phyloP scores from a whole-genome alignment of 2,329 filamentous ascomycete genomes.

The Aspergillus melleus region DNA sequence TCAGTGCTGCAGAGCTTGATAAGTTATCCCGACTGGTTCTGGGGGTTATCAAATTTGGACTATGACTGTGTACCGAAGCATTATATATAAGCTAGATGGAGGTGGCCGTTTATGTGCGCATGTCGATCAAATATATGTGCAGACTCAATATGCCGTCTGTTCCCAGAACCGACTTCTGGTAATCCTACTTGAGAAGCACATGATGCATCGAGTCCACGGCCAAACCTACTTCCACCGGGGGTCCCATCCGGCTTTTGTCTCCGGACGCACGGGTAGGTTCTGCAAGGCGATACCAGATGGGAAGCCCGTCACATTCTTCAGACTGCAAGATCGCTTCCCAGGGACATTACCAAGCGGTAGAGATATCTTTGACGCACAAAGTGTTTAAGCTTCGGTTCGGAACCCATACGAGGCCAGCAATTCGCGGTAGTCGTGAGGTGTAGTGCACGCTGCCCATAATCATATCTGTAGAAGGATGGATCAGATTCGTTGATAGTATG shows the following conservation, averaged over 20 bases:
- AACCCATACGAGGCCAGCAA: not conserved
- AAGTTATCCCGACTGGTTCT: not conserved
- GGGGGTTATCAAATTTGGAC: not conserved
- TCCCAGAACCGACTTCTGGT: not conserved
- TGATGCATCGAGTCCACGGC: not conserved
- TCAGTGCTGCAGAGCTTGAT: not conserved
- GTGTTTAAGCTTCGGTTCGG: not conserved
- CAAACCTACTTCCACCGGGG: not conserved
- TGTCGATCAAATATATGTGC: not conserved
- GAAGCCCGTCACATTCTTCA: constrained; percentile 9
- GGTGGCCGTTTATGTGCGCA: not conserved
- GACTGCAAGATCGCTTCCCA: not conserved
- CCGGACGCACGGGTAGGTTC: constrained; percentile 5
- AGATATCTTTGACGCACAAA: not conserved
- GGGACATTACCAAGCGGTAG: not conserved
- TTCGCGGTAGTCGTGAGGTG: no score
- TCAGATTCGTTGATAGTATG: not conserved
- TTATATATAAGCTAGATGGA: not conserved
- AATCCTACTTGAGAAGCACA: no score
- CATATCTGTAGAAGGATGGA: not conserved
- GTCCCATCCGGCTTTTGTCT: not conserved
- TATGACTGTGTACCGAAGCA: not conserved
- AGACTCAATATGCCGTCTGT: not conserved
- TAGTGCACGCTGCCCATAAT: no score
- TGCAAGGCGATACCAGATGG: constrained; percentile 1